Conservation (phyloP, 129 eudicot genomes). For the Kitagawia praeruptora region DNA sequence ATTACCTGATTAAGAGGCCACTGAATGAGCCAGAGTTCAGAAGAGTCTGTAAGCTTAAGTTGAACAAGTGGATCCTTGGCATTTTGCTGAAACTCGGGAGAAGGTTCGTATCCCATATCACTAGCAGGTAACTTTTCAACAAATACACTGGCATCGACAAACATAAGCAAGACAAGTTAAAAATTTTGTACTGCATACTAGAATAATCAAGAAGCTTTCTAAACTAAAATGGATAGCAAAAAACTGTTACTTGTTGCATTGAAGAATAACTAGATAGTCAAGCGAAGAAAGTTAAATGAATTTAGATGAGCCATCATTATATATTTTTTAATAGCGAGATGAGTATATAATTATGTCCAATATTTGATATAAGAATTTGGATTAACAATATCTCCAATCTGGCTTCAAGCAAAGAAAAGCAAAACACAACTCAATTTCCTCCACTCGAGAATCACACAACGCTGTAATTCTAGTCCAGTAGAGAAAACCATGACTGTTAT, state of each 20-base stretch:
- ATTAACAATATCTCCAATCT: too few relatives aligned
- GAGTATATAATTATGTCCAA: background rate
- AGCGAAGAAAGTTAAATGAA: too few relatives aligned
- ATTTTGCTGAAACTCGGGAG: slow-evolving; percentile 46
- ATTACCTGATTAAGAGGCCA: slow-evolving; percentile 54
- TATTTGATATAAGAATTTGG: too few relatives aligned
- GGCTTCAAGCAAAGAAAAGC: background rate
- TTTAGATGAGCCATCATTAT: too few relatives aligned
- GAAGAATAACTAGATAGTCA: too few relatives aligned
- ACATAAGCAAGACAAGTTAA: too few relatives aligned
- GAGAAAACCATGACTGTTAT: background rate
- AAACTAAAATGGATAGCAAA: too few relatives aligned
- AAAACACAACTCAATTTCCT: background rate
- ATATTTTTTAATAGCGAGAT: background rate
- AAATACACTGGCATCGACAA: background rate
- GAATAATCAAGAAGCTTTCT: too few relatives aligned
- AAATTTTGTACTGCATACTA: too few relatives aligned
- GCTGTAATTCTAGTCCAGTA: background rate
- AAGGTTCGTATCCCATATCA: slow-evolving; percentile 27
- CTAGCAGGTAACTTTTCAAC: slow-evolving; percentile 22
- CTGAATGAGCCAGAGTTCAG: slow-evolving; percentile 77
- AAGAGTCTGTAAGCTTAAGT: slow-evolving; percentile 33
- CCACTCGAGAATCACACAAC: background rate
- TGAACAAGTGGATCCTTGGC: slow-evolving; percentile 40
- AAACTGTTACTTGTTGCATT: too few relatives aligned